Conservation (phyloP, 768 basidiomycete species). For the Calocybe cyanea region DNA sequence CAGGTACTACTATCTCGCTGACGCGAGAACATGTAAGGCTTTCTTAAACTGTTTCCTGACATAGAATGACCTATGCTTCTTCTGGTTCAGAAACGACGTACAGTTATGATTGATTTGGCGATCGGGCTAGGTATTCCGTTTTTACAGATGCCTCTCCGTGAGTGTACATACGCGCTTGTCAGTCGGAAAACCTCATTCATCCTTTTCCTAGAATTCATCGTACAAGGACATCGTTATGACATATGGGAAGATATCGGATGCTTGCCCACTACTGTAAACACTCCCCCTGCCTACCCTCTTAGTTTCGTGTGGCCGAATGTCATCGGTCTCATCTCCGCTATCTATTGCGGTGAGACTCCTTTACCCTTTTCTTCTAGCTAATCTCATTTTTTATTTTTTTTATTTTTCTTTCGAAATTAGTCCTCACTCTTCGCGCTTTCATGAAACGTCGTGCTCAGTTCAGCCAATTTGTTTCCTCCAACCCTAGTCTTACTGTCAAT, state of each 20-base stretch:
- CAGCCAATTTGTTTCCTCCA: slow-evolving; percentile 34
- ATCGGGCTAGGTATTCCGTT: slow-evolving; percentile 50
- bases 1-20: slow-evolving; percentile 43
- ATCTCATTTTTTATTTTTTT: not conserved
- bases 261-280: slow-evolving; percentile 45
- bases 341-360: slow-evolving; percentile 28
- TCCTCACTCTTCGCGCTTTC: slow-evolving; percentile 38
- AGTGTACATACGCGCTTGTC: slow-evolving; percentile 18
- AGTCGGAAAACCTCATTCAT: not conserved
- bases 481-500: slow-evolving; percentile 38
- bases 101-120: slow-evolving; percentile 42
- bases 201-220: slow-evolving; percentile 37
- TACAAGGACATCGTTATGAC: slow-evolving; percentile 57
- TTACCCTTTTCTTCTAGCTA: not conserved
- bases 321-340: slow-evolving; percentile 36
- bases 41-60: not conserved
- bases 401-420: slow-evolving; percentile 6
- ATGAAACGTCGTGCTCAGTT: slow-evolving; percentile 38
- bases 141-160: slow-evolving; percentile 43
- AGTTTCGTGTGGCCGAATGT: slow-evolving; percentile 35
- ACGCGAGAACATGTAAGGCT: slow-evolving; percentile 36
- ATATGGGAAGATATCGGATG: slow-evolving; percentile 60
- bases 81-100: slow-evolving; percentile 37
- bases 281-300: slow-evolving; percentile 40
- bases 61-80: not conserved